Percentiles rank a stretch among this genome's conserved stretches.
Conservation (phyloP, 2,329 filamentous ascomycete species). For the Sodiomyces alkalinus region DNA sequence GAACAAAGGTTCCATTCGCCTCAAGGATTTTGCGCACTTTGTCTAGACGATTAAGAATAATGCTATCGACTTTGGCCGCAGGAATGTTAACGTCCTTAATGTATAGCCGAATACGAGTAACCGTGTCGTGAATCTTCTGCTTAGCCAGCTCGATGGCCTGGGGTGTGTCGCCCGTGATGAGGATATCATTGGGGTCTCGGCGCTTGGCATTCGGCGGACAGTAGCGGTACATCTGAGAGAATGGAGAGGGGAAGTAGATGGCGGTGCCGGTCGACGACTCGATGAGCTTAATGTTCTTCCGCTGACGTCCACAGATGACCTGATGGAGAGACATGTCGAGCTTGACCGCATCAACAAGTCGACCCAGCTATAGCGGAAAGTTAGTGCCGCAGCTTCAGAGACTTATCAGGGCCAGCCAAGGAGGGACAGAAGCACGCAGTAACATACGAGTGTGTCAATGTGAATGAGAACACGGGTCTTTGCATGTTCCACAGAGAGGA, state of each 20-base stretch:
- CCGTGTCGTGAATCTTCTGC: constrained; percentile 76
- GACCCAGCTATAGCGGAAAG: constrained; percentile 40
- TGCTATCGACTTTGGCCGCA: constrained; percentile 85
- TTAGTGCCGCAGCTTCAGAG: too few species aligned
- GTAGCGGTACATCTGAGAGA: constrained; percentile 83
- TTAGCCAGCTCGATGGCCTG: constrained; percentile 82
- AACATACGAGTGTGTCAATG: constrained; percentile 75
- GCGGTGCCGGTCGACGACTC: constrained; percentile 91
- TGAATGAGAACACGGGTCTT: constrained; percentile 94
- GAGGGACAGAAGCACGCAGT: neutral
- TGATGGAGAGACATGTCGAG: constrained; percentile 82
- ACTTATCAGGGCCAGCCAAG: neutral
- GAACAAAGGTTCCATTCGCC: constrained; percentile 85
- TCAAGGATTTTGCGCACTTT: constrained; percentile 98
- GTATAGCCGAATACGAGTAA: constrained; percentile 64
- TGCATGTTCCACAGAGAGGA: constrained; percentile 89
- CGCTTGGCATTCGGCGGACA: constrained; percentile 67
- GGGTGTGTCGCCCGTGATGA: constrained; percentile 80
- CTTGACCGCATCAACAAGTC: constrained; percentile 63
- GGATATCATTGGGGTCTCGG: constrained; percentile 78
- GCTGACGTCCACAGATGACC: constrained; percentile 78
- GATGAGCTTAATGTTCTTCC: constrained; percentile 96
- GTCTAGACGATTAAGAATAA: constrained; percentile 78
- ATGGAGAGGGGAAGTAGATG: constrained; percentile 94
- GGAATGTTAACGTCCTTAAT: constrained; percentile 89